Evolutionary conservation across 768 basidiomycete genomes (phyloP), one percentile per base, ranked within the genome.

Genomic region (Saitozyma sp.): DNA sequence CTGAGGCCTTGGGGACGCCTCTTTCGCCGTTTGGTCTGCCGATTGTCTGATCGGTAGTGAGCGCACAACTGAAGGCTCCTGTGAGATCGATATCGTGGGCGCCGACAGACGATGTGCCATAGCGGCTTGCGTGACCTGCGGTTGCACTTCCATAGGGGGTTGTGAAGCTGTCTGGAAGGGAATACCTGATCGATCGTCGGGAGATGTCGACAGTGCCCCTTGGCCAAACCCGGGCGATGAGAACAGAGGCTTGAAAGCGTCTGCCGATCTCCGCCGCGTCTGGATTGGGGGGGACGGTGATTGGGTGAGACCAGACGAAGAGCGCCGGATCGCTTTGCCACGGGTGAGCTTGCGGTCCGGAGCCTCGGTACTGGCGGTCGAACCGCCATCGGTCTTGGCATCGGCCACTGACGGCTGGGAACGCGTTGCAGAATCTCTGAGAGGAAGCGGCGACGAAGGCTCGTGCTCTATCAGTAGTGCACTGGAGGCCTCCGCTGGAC

Each of bases 281-380:
- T 20, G 43, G 43, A 42, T 16, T 46, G 40, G 9, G 17, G 14
- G 10, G 13, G 11, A 29, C 29, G 29, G 19, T 57, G 56, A 43
- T 57, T 52, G 17, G 7, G 29, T 54, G 4, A 64, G 42, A 17
- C 66, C 66, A 48, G 68, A 69, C n/a, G 68, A 69, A 7, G 61
- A 61, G 10, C 68, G 61, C 14, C 64, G 61, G 39, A 69, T 64
- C 8, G 64, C 61, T 59, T 63, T 63, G 1, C 68, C 64, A 20
- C 68, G 52, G 20, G 64, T 66, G 17, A 69, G 58, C 50, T 60
- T 65, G 14, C 68, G 62, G 8, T 38, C 51, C 6, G 67, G 67
- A 14, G 50, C 37, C 16, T 46, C 16, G 9, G 57, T 38, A 17
- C 37, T 45, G 40, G 54, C 10, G 41, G 50, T 50, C 38, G 49